Evolutionary conservation across 1,139 yeast genomes (phyloP).

Genomic region (Hansenula lynferdii): DNA sequence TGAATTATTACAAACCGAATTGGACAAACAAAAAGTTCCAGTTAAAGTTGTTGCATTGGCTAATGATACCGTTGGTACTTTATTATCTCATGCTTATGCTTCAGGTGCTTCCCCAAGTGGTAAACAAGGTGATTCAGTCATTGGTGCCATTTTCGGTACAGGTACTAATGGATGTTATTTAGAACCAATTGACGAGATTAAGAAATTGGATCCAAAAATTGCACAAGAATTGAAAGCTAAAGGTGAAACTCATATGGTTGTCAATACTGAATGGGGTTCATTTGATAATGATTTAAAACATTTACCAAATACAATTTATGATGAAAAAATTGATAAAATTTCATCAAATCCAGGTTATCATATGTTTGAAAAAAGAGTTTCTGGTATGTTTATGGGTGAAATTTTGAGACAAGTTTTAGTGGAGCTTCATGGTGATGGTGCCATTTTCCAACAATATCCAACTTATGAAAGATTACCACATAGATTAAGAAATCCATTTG

Average conservation of each 20-base stretch:
- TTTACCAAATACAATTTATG: conserved; percentile 75
- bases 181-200: conserved; percentile 67
- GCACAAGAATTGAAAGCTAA: conserved; percentile 35
- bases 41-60: conserved; percentile 85
- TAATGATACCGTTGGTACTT: conserved; percentile 92
- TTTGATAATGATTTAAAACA: conserved; percentile 75
- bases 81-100: conserved; percentile 83
- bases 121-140: conserved; percentile 60
- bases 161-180: conserved; percentile 95
- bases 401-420: conserved; percentile 66
- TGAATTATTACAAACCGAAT: conserved; percentile 58
- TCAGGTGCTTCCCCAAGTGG: conserved; percentile 43
- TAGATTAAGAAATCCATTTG: conserved; percentile 69
- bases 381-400: conserved; percentile 95
- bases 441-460: conserved; percentile 51
- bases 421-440: conserved; percentile 55
- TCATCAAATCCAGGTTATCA: conserved; percentile 87
- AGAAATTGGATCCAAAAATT: conserved; percentile 49
- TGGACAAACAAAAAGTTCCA: conserved; percentile 53
- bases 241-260: conserved; percentile 69
- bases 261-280: conserved; percentile 97
- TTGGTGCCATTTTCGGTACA: conserved; percentile 93
- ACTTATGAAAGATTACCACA: conserved; percentile 55
- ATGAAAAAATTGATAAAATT: conserved; percentile 56
- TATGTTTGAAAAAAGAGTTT: conserved; percentile 87